Conservation (phyloP, 1,139 yeast genomes). For the Blastobotrys persicus region DNA sequence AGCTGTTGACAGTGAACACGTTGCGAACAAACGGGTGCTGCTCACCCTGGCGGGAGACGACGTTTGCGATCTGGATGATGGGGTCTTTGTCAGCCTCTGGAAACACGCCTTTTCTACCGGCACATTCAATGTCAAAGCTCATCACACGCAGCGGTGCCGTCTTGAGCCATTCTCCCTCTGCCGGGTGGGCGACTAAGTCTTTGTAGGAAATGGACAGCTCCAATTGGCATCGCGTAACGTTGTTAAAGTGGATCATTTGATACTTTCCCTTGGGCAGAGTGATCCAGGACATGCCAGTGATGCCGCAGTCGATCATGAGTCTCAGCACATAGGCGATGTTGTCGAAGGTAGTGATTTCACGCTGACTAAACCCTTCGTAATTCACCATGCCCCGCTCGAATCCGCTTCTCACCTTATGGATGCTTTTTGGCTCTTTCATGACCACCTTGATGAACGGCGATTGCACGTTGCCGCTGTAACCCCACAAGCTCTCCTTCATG, state of each 20-base stretch:
- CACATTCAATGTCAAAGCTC: conserved; percentile 97
- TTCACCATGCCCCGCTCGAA: conserved; percentile 84
- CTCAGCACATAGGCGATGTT: conserved; percentile 83
- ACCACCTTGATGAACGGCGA: conserved; percentile 76
- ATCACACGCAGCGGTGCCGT: conserved; percentile 92
- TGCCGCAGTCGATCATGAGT: conserved; percentile 84
- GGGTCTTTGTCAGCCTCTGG: conserved; percentile 95
- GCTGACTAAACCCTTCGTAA: conserved; percentile 40
- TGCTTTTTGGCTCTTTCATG: conserved; percentile 61
- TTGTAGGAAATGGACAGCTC: conserved; percentile 70
- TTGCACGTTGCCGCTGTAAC: conserved; percentile 75
- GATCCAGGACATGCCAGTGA: conserved; percentile 96
- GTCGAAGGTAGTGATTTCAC: conserved; percentile 72
- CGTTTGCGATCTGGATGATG: conserved; percentile 95
- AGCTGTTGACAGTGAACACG: conserved; percentile 88
- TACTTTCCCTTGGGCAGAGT: conserved; percentile 80
- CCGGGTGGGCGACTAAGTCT: conserved; percentile 71
- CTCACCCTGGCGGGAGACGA: conserved; percentile 81
- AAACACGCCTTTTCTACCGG: conserved; percentile 94
- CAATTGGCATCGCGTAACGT: conserved; percentile 76
- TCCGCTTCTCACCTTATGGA: conserved; percentile 66
- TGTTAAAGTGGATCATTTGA: conserved; percentile 39
- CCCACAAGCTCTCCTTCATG: conserved; percentile 88
- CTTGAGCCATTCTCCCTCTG: conserved; percentile 93
- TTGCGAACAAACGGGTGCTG: conserved; percentile 83